Conservation (phyloP, 495 filamentous ascomycete species). For the Parachaetomium inaequale region DNA sequence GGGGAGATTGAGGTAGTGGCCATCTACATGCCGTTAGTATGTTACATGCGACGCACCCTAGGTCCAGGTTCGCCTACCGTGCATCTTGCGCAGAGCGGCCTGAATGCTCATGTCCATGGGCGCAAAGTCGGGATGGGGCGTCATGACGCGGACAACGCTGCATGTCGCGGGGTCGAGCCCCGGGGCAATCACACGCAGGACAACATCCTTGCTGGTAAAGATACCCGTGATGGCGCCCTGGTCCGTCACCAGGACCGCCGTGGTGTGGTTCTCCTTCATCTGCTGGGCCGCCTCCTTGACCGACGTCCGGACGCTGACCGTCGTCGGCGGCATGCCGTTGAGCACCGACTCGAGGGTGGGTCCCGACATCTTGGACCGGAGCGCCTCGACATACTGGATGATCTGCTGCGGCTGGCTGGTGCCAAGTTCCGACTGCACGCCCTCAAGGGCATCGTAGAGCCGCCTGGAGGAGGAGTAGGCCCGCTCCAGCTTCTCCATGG, state of each 20-base stretch:
- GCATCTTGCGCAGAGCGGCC: conserved; percentile 96
- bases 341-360: conserved; percentile 93
- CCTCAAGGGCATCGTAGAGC: conserved; percentile 94
- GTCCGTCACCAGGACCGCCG: conserved; percentile 92
- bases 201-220: conserved; percentile 99
- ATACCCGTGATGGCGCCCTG: conserved; percentile 97
- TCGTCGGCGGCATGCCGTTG: conserved; percentile 85
- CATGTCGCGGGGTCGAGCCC: conserved; percentile 92
- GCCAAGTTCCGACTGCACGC: conserved; percentile 96
- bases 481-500: conserved; percentile 98
- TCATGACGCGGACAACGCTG: conserved; percentile 98
- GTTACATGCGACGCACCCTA: not conserved
- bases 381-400: conserved; percentile 95
- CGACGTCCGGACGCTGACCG: conserved; percentile 90
- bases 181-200: conserved; percentile 94
- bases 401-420: conserved; percentile 97
- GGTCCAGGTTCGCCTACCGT: conserved; percentile 57
- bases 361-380: conserved; percentile 95
- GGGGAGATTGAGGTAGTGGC: conserved; percentile 94
- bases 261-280: conserved; percentile 99
- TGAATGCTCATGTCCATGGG: conserved; percentile 99
- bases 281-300: conserved; percentile 89
- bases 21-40: conserved; percentile 56
- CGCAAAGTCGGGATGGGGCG: conserved; percentile 96
- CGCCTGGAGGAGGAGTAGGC: conserved; percentile 95